Evolutionary conservation across 2,329 filamentous ascomycete genomes (phyloP), one percentile per base, ranked within the genome.

Genomic region (Aspergillus fructus): DNA sequence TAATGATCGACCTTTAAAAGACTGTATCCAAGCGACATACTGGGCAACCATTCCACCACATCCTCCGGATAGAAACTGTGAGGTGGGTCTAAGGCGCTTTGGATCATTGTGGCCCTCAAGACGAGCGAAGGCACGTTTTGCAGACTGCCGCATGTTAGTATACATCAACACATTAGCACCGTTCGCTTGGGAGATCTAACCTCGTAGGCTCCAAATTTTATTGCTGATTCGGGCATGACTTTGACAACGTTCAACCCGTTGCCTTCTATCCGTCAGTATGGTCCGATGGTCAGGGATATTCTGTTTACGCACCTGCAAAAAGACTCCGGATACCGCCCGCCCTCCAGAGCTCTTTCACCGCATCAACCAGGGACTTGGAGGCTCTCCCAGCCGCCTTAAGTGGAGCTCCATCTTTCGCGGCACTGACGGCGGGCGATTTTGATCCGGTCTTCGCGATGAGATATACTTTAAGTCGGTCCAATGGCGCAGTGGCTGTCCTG

Each of bases 131-230:
- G 89, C 85, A 61, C 91, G 87, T 80, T 97, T 99, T 8, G 92
- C 89, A 51, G 91, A 92, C 84, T 87, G 52, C 42, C 52, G 21
- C 21, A 40, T 5, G 53, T 73, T 49, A 71, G 63, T 24, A 37
- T 19, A 23, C 24, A 27, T 39, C 21, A 49, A 11, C 42, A 30
- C 40, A 12, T 46, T 39, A 24, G 13, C 34, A 27, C 49, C 41
- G 12, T 42, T 34, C n/a, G 27, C 17, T 42, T 27, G 42, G 23
- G 42, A 6, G 27, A 60, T 59, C 75, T 67, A 72, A 84, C 85
- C 78, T 99, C 94, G 71, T 97, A 99, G 19, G 93, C 93, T 59
- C 94, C 94, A 73, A 99, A 99, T 76, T 97, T 96, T 71, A 99
- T 96, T 24, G 94, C 93, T 27, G 93, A 97, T 78, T 99, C 94